Percentiles rank a stretch among this genome's conserved stretches.
Evolutionary conservation across 176 grass and related monocot genomes (phyloP).

Genomic region (Canna indica): DNA sequence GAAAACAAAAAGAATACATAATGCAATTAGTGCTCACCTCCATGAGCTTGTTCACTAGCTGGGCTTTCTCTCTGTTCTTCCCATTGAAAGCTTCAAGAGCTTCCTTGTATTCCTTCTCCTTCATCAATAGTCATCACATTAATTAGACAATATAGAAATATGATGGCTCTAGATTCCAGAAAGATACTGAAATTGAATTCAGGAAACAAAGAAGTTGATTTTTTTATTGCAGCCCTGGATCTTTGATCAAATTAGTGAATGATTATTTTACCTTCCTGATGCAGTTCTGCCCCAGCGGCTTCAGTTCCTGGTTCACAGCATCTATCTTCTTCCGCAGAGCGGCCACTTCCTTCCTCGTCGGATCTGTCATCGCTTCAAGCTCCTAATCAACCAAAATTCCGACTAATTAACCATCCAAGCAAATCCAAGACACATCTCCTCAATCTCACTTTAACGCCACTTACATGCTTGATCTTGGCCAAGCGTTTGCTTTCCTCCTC

Average conservation of each 20-base stretch:
- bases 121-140: conserved; percentile 3
- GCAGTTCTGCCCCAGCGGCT: conserved; percentile 79
- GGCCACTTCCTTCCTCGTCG: conserved; percentile 75
- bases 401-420: background rate
- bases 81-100: conserved; percentile 76
- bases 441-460: background rate
- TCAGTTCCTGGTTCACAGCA: conserved; percentile 69
- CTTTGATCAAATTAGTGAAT: background rate
- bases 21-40: conserved; percentile 35
- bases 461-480: conserved; percentile 60
- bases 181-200: background rate
- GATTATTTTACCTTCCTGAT: conserved; percentile 57
- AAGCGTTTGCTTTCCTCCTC: conserved; percentile 90
- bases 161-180: no score
- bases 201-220: background rate
- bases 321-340: conserved; percentile 65
- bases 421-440: background rate
- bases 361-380: conserved; percentile 84
- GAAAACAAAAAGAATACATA: background rate
- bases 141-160: no score
- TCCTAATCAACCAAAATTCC: conserved; percentile 25
- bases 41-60: conserved; percentile 68
- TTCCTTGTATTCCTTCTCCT: conserved; percentile 96
- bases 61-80: conserved; percentile 86
- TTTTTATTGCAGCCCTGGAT: background rate